Base-by-base conservation (phyloP, 129 eudicot genomes). In the Rutidosis leptorrhynchoides region DNA sequence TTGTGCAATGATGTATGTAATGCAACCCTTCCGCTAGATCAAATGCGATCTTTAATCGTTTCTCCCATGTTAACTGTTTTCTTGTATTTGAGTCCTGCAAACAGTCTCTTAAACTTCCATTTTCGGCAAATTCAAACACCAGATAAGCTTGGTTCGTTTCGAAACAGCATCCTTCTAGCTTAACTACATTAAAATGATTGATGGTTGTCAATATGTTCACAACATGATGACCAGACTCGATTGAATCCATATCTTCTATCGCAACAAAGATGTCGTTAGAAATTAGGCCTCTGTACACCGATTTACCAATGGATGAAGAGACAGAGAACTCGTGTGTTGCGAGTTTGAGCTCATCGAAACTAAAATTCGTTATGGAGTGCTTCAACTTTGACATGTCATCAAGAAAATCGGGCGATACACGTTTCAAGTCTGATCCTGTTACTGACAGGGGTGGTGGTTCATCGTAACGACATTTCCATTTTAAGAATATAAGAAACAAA, bases 1-100 rank as follows among this genome's bases (percentile, higher is more conserved):
- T 83, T 68, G 85, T 83, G 80, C 80, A 80, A 58, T 74, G 65
- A 80, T 83, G 85, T 70, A 80, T 69, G 72, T 83, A 83, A n/a
- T 80, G 84, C 60, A 83, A 70, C 63, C 85, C 85, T 51, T 68
- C 82, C 2, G 85, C 85, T 3, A 83, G 26, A 61, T 83, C 88
- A 37, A 74, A 83, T 67, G 82, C 83, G 24, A 77, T 77, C 68
- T 83, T 82, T 27, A 83, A 25, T 62, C 88, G 70, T 25, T 49
- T 69, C 11, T n/a, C 33, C 85, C 85, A 83, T 14, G 78, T 77
- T 62, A 83, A 28, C 35, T 42, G 69, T 24, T 79, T 76, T 67
- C 70, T 62, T 4, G 37, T 19, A 23, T 65, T 73, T 7, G 58
- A 21, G 63, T 77, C 75, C 0, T 65, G 32, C 48, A 83, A 70